Evolutionary conservation across 2,329 filamentous ascomycete species (phyloP).

Genomic region (Pestalotiopsis sp.): DNA sequence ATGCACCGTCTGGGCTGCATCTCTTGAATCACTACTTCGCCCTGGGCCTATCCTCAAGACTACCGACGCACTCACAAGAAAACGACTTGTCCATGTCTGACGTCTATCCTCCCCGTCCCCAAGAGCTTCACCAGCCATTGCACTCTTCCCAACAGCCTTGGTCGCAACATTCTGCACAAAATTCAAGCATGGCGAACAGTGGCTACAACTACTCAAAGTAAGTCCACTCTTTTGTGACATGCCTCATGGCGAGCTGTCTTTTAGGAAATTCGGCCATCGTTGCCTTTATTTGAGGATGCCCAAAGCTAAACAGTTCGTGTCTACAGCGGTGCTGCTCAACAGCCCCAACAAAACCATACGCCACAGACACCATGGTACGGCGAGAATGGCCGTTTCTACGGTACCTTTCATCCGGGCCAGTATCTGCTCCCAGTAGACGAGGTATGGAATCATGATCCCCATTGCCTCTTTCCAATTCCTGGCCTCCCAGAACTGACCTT

Average conservation of each 20-base stretch:
- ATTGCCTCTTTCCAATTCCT: not conserved
- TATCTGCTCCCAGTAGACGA: conserved; percentile 81
- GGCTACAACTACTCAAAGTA: conserved; percentile 7
- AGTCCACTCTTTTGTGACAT: not conserved
- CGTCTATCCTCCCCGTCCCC: not conserved
- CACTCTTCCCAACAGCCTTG: not conserved
- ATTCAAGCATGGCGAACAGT: conserved; percentile 1
- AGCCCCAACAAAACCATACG: not conserved
- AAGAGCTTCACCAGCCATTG: not conserved
- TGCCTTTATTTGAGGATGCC: not conserved
- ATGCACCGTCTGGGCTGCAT: not conserved
- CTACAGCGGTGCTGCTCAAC: not conserved
- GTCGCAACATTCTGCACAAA: not conserved
- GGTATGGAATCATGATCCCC: conserved; percentile 45
- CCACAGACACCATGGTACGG: conserved; percentile 38
- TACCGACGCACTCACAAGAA: not conserved
- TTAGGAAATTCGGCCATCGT: too few relatives aligned
- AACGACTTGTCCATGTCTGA: not conserved
- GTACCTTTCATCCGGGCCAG: conserved; percentile 66
- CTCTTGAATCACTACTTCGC: not conserved
- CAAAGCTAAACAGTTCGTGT: not conserved
- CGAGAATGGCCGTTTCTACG: conserved; percentile 73
- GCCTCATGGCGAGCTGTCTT: not conserved
- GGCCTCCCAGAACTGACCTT: conserved; percentile 20
- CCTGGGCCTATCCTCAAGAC: not conserved